Conservation (phyloP, 2,329 filamentous ascomycete genomes). For the Pseudopyricularia javanii region DNA sequence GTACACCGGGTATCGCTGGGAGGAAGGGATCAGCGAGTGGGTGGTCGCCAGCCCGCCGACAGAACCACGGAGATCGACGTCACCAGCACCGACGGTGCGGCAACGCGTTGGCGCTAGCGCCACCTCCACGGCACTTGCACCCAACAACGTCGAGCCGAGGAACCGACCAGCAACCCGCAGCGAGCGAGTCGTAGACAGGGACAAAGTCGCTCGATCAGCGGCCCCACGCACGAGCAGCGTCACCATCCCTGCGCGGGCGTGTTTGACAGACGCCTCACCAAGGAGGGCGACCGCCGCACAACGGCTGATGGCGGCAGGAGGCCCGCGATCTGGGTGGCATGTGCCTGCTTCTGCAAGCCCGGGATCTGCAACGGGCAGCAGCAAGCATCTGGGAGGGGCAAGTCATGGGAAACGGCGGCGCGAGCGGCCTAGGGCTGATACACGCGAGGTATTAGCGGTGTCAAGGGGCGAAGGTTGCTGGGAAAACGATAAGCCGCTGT, state of each 20-base stretch:
- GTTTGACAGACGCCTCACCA: not conserved
- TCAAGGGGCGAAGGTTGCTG: not conserved
- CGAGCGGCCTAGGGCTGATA: not conserved
- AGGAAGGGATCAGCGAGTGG: constrained; percentile 25
- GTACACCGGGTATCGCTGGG: constrained; percentile 19
- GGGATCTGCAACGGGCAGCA: too few relatives aligned
- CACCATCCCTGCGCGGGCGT: not conserved
- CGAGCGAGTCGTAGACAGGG: not conserved
- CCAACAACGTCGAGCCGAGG: not conserved
- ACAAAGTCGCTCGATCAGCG: not conserved
- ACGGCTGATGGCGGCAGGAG: not conserved
- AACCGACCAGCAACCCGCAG: not conserved
- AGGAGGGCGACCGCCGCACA: not conserved
- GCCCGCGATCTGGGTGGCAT: not conserved
- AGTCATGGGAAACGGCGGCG: too few relatives aligned
- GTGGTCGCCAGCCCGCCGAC: constrained; percentile 11
- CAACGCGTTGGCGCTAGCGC: not conserved
- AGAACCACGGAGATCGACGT: not conserved
- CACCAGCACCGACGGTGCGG: not conserved
- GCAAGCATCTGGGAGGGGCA: too few relatives aligned
- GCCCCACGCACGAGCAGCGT: not conserved
- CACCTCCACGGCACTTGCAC: not conserved
- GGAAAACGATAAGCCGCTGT: not conserved
- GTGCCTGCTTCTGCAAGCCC: not conserved
- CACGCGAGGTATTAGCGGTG: not conserved